Evolutionary conservation across 139 green algal genomes (phyloP), one percentile per base, ranked within the genome.

Genomic region (Coccomyxa sp.): DNA sequence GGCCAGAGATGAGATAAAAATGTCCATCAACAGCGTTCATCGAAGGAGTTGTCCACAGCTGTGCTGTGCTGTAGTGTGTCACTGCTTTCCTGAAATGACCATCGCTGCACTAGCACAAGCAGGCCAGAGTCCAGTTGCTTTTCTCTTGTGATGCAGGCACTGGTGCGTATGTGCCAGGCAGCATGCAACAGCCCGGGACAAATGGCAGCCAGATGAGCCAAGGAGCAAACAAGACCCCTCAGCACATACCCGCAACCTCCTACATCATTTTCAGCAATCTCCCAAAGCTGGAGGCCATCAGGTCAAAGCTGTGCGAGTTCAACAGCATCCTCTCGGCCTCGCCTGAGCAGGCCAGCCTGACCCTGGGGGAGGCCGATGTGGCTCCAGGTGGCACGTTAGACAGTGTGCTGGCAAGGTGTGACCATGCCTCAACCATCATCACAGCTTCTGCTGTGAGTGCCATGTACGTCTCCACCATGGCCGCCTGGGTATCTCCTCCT

Each of bases 231-330:
- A n/a, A n/a, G n/a, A n/a, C n/a, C n/a, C n/a, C n/a, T n/a, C n/a
- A 12, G 64, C 35, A 86, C 58, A 33, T 82, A 24, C 87, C 85
- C 0, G 74, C 50, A 24, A 64, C 33, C 31, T n/a, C 74, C 12
- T 91, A 74, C 80, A 37, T 89, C 22, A 74, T 88, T 22, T 92
- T 92, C 78, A 86, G 92, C 77, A 86, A 86, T 33, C 10, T 84
- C 7, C 86, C 85, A 0, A 78, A 79, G 22, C 8, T 82, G 38
- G 87, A 84, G 29, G 82, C 70, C 10, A 71, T 92, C 27, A 44
- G 41, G 2, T 77, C 71, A 36, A 92, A 93, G 79, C 39, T 93
- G 31, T 64, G 81, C 2, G 82, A 88, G 76, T 85, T 88, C 73
- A 82, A 64, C 31, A 55, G 31, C 0, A 22, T 10, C 10, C 73